These are phyloP conservation scores for Termitomyces sp. DNA, from an alignment of 768 basidiomycete species.

Conservation along the genomic window DNA sequence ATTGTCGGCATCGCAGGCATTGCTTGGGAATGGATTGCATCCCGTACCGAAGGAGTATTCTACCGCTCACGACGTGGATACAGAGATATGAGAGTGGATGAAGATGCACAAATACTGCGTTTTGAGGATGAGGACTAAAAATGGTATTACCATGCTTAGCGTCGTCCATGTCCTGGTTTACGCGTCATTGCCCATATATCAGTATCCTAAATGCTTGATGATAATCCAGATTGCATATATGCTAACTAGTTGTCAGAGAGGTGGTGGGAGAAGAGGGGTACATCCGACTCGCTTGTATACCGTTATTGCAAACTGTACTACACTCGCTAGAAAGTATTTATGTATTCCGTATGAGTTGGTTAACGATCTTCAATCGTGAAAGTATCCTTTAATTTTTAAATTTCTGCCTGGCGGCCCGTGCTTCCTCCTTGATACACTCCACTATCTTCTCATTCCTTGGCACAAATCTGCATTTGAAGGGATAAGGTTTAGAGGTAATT, in stretches of 20 bases:
- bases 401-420: slow-evolving; percentile 15
- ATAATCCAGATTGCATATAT: not conserved
- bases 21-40: slow-evolving; percentile 63
- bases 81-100: slow-evolving; percentile 76
- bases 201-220: not conserved
- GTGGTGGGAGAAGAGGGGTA: not conserved
- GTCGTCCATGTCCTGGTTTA: not conserved
- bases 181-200: not conserved
- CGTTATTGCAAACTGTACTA: not conserved
- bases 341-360: not conserved
- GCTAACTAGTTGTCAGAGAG: not conserved
- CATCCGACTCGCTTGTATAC: not conserved
- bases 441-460: slow-evolving; percentile 20
- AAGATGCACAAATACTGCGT: slow-evolving; percentile 81
- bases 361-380: no score
- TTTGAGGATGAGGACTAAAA: slow-evolving; percentile 74
- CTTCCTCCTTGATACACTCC: slow-evolving; percentile 22
- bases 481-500: slow-evolving; percentile 30
- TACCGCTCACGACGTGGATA: slow-evolving; percentile 62
- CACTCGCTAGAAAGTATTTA: not conserved
- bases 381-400: not conserved
- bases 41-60: slow-evolving; percentile 38
- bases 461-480: slow-evolving; percentile 27
- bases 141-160: not conserved
- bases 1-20: slow-evolving; percentile 74